Evolutionary conservation across 2,329 filamentous ascomycete species (phyloP), one percentile per base, ranked within the genome.

Genomic region (Ampelomyces quisqualis): DNA sequence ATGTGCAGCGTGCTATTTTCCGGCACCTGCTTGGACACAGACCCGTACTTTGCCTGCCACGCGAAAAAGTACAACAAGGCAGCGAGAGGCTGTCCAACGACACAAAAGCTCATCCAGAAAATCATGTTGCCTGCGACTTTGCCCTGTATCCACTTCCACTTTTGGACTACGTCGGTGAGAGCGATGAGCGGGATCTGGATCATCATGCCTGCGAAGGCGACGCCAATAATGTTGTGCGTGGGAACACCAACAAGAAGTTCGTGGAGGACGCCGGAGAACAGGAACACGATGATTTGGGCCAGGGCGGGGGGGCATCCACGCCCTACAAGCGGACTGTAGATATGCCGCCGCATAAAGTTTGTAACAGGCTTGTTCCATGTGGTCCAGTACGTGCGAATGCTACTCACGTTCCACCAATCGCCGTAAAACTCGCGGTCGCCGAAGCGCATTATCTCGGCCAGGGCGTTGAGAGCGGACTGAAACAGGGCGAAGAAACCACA

Each of bases 341-440:
- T 82, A 66, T 98, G 93, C 24, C 93, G 78, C 60, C 88, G 90
- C 84, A 98, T 97, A 69, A 95, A 98, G 43, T 90, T 85, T 62
- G 95, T 95, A 5, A 98, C 91, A 1, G 93, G 93, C 66, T 94
- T 94, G 72, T 98, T 98, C 93, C 93, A 98, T 1, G 85, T 87
- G 15, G 90, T 83, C 91, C 91, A 96, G 73, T 98, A 98, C 4
- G 79, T 79, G 22, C 90, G 88, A 5, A 97, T 76, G 52, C 84
- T 90, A 39, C 84, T 58, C 2, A 67, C 65, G 64, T 98, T 98
- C 93, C 93, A 98, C 93, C 93, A 98, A 62, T 95, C 90, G 24
- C 88, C 85, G 68, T 98, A 98, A 68, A 98, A 98, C 37, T 90
- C 86, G 20, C 93, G 81, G 66, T 98, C 93, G 13, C 86, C 93